These are phyloP conservation scores for Tetrahymena thermophila DNA, from an alignment of 73 alveolate genomes.

Conservation along the genomic window DNA sequence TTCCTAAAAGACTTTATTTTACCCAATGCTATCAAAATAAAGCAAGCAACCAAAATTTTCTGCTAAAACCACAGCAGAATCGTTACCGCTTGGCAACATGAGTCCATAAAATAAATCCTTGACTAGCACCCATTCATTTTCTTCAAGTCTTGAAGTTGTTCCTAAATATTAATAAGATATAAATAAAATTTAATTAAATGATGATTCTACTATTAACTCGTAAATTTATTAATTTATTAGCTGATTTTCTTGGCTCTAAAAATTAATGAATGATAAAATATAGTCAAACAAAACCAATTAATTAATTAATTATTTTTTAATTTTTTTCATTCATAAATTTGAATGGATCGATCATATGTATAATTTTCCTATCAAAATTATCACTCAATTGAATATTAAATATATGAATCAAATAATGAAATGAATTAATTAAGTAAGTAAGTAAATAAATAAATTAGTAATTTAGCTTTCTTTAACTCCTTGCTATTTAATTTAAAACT, in stretches of 20 bases:
- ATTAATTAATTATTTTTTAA: no score
- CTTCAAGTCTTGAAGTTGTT: neutral
- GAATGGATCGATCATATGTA: neutral
- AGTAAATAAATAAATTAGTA: neutral
- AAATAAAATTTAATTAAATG: neutral
- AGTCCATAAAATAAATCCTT: constrained; percentile 64
- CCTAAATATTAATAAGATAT: neutral
- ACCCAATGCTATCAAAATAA: neutral
- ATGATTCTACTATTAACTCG: neutral
- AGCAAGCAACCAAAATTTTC: constrained; percentile 44
- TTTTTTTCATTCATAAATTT: neutral
- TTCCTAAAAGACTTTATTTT: neutral
- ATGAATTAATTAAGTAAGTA: no score
- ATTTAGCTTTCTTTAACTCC: neutral
- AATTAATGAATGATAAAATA: no score
- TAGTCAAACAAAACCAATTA: no score
- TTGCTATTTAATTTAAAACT: neutral
- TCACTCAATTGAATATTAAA: neutral
- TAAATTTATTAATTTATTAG: neutral
- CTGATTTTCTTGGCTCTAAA: no score
- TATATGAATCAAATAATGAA: neutral
- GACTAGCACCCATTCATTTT: neutral
- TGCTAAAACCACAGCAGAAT: constrained; percentile 64
- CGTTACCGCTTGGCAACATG: constrained; percentile 77
- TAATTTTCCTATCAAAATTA: neutral